Base-by-base conservation (phyloP, 352 stramenopile genomes). In the Globisporangium splendens region DNA sequence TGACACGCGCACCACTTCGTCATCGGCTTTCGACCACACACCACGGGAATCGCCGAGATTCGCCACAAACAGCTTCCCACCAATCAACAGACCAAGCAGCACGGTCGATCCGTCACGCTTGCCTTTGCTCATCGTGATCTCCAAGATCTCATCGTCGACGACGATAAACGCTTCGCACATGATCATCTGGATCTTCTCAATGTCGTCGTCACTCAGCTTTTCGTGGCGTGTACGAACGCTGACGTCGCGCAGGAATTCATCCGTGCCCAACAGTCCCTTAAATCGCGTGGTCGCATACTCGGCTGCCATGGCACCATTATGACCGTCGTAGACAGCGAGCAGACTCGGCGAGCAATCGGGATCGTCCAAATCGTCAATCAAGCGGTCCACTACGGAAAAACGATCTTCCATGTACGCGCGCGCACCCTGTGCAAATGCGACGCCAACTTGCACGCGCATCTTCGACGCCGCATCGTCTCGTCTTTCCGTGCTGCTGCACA, bases 371-470 rank as follows among this genome's bases (percentile, higher is more conserved):
- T 68, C 60, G 12, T 84, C 77, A 50, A 89, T 72, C 39, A 93
- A 58, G n/a, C 71, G 70, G 51, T 82, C 75, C 14, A 80, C 65
- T 4, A 91, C 75, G 8, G 80, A 84, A 50, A 79, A 87, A 1
- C 79, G 77, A 56, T 93, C 83, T 68, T 93, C 83, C 83, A 93
- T 93, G 66, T 93, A 93, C 39, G 69, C 68, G 15, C 83, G 73
- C 8, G 80, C 78, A 15, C 83, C 83, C 62, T 93, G 83, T 11
- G 80, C 78, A 0, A 73, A 49, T 15, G 78, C 69, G 0, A 86
- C 62, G 11, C 76, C 76, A 17, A 88, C 70, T 35, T 72, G 71
- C 8, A 85, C 63, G n/a, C 69, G 67, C 66, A 86, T 75, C 39
- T 54, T 22, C 46, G 46, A 55, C 39, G 64, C 50, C 20, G 54